Conservation (phyloP, 1,284 basidiomycete species). For the Laetiporus sulphureus region DNA sequence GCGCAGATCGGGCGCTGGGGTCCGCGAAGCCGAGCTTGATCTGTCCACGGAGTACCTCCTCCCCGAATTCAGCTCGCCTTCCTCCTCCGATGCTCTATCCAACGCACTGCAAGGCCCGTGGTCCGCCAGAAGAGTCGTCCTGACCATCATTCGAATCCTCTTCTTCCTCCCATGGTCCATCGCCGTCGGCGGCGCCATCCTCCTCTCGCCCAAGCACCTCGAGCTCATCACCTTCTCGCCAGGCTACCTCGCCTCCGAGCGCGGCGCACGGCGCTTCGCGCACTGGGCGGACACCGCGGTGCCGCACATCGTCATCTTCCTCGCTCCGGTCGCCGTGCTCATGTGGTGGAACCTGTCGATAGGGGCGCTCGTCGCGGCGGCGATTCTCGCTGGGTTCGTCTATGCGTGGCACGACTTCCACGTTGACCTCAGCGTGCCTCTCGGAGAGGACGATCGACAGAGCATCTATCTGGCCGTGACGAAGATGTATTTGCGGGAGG, state of each 20-base stretch:
- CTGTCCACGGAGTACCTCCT: background rate
- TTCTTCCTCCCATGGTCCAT: constrained; percentile 44
- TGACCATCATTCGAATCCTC: constrained; percentile 4
- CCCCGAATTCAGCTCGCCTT: background rate
- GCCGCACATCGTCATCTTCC: constrained; percentile 36
- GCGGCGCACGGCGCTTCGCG: constrained; percentile 35
- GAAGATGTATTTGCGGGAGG: constrained; percentile 6
- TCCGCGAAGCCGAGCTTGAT: background rate
- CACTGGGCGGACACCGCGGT: constrained; percentile 37
- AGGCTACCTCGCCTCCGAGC: constrained; percentile 30
- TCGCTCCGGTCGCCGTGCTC: constrained; percentile 24
- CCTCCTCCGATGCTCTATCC: background rate
- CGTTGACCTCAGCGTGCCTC: constrained; percentile 26
- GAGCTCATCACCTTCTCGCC: constrained; percentile 32
- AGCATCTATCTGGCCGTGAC: constrained; percentile 30
- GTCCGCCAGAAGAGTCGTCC: background rate
- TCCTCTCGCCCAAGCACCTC: constrained; percentile 33
- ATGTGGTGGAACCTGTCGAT: constrained; percentile 22
- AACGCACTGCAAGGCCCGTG: background rate
- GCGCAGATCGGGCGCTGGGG: too few relatives aligned
- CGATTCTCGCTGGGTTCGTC: constrained; percentile 26
- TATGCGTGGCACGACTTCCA: constrained; percentile 33
- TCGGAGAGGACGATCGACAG: constrained; percentile 40
- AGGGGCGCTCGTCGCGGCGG: constrained; percentile 23
- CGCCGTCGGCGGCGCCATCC: constrained; percentile 36